phyloP scores from a whole-genome alignment of 805 yeast genomes.

The Blastobotrys mokoenaii region DNA sequence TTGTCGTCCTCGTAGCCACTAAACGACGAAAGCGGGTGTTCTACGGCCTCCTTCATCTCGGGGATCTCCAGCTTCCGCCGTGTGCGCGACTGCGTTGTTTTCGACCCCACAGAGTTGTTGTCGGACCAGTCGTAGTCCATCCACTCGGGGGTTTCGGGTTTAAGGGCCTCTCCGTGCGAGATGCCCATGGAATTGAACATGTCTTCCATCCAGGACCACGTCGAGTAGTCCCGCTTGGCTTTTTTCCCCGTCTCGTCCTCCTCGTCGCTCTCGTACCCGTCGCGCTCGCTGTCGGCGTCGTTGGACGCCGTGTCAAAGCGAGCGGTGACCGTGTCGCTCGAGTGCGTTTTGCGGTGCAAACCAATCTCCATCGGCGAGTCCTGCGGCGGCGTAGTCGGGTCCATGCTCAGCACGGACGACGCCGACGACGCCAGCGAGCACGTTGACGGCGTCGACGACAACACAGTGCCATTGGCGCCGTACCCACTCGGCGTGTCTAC shows the following conservation, averaged over 20 bases:
- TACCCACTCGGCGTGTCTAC: too few species aligned
- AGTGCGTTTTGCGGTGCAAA: background rate
- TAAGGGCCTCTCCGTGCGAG: background rate
- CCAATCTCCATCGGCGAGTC: too few species aligned
- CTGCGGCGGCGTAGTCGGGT: too few species aligned
- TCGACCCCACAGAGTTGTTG: background rate
- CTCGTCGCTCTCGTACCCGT: background rate
- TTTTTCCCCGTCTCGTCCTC: background rate
- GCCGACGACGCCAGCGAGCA: background rate
- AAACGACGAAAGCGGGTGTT: conserved; percentile 8
- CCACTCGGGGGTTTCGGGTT: background rate
- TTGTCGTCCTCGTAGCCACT: conserved; percentile 6
- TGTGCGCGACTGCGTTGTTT: background rate
- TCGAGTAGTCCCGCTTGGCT: background rate
- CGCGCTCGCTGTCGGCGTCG: conserved; percentile 1
- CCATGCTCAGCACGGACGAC: too few species aligned
- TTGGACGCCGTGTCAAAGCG: background rate
- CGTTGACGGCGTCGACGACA: background rate
- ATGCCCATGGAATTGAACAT: background rate
- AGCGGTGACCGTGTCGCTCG: background rate
- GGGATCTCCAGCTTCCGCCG: background rate
- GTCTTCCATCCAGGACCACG: conserved; percentile 4
- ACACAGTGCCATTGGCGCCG: too few species aligned
- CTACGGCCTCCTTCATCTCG: conserved; percentile 1
- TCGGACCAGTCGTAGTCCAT: background rate